Base-by-base conservation (phyloP, 208 protist genomes). In the Blechomonas ayalai region DNA sequence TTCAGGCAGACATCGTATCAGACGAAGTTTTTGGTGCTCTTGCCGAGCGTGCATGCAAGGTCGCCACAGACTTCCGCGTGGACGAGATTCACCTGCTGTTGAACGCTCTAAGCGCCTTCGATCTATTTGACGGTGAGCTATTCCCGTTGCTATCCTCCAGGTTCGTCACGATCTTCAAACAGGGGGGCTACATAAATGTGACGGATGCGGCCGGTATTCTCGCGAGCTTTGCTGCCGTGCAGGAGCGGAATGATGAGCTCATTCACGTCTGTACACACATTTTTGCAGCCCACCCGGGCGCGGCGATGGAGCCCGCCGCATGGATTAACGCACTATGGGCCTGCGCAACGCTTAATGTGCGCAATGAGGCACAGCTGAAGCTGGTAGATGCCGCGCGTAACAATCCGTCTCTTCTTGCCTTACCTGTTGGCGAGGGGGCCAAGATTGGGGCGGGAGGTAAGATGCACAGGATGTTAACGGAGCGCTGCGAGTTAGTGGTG, bases 91-190 rank as follows among this genome's bases (percentile, higher is more conserved):
- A 70, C 45, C 33, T 60, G 8, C 67, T 79, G 12, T 48, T 94
- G 24, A 70, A 81, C 39, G 73, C 82, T 19, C 68, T 94, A 29
- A 83, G 70, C 48, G 51, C 68, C 26, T 90, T 94, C 48, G 86
- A 94, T 41, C 68, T 94, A 29, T 94, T 94, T 53, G 86, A 94
- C 43, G 86, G 61, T 8, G 82, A 94, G 46, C 61, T 94, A 15
- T 94, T 90, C 49, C 86, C 86, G n/a, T 61, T 94, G 36, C 74
- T 94, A 18, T 78, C 79, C 13, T 74, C 82, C 2, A 81, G 86
- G 8, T 42, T 91, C 24, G 44, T 71, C 12, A 67, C 62, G 15
- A 56, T 90, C 36, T 51, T 68, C 25, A 65, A 75, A 38, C 73
- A 82, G 49, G 70, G 59, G 24, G 65, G 43, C 23, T 81, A 77